Evolutionary conservation across 169 alveolate species (phyloP).

Genomic region (Babesia gibsoni): DNA sequence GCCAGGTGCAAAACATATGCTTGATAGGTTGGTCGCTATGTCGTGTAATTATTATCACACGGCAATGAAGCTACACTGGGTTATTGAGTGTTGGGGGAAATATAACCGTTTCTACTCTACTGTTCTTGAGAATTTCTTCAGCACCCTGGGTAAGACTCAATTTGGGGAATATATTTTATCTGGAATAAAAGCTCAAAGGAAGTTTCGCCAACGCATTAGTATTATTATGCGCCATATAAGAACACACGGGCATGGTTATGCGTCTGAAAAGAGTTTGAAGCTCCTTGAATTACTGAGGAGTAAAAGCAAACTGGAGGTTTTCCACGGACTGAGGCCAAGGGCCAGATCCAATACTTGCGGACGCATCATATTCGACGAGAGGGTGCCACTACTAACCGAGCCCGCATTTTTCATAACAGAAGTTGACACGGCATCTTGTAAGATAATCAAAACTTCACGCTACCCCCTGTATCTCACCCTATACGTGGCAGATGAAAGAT

Average conservation of each 20-base stretch:
- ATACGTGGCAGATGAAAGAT: neutral
- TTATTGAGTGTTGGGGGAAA: slow-evolving; percentile 8
- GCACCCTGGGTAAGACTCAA: neutral
- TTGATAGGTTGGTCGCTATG: neutral
- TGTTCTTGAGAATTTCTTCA: neutral
- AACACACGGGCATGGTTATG: neutral
- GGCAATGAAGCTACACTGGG: slow-evolving; percentile 13
- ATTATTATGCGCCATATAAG: slow-evolving; percentile 1
- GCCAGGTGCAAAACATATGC: neutral
- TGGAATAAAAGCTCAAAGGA: slow-evolving; percentile 5
- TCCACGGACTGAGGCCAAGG: slow-evolving; percentile 11
- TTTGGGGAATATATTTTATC: neutral
- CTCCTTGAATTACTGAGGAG: neutral
- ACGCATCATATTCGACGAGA: neutral
- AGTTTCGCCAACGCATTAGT: slow-evolving; percentile 3
- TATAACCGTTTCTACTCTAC: neutral
- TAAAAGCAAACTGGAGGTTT: neutral
- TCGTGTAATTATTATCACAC: neutral
- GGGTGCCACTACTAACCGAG: slow-evolving; percentile 7
- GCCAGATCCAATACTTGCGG: neutral
- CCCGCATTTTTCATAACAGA: neutral
- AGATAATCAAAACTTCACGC: slow-evolving; percentile 1
- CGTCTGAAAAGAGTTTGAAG: neutral
- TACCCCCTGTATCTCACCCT: slow-evolving; percentile 1
- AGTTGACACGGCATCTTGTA: slow-evolving; percentile 1